Evolutionary conservation across 177 flowering plant species (phyloP).

Genomic region (Tripterygium wilfordii): DNA sequence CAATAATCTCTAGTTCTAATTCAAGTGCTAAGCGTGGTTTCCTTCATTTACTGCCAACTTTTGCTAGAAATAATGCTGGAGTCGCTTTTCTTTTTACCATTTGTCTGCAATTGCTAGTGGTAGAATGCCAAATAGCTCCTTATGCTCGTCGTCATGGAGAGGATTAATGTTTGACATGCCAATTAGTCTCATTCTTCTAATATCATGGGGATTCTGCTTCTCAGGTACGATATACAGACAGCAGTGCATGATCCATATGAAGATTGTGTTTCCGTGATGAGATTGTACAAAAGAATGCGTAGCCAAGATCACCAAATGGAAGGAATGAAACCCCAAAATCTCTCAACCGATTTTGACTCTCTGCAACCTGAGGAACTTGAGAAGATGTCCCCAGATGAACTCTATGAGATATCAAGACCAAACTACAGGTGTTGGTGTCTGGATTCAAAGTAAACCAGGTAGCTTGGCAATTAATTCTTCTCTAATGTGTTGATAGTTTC

Average conservation of each 20-base stretch:
- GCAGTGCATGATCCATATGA: slow-evolving; percentile 62
- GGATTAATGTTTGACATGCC: too few species aligned
- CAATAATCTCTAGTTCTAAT: too few species aligned
- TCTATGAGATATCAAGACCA: slow-evolving; percentile 47
- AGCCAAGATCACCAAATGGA: slow-evolving; percentile 32
- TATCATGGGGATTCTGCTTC: too few species aligned
- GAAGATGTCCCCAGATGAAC: slow-evolving; percentile 57
- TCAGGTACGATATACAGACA: slow-evolving; percentile 66
- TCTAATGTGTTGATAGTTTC: too few species aligned
- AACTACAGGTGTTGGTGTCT: slow-evolving; percentile 70
- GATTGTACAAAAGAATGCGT: slow-evolving; percentile 66
- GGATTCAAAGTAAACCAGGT: slow-evolving; percentile 25
- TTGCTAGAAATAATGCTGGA: not conserved
- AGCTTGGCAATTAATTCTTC: not conserved
- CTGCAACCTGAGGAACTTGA: slow-evolving; percentile 31
- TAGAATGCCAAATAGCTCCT: too few species aligned
- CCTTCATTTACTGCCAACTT: not conserved
- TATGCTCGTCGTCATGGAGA: too few species aligned
- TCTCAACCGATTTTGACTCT: slow-evolving; percentile 17
- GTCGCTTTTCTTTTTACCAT: not conserved
- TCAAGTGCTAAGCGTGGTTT: too few species aligned
- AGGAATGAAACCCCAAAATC: slow-evolving; percentile 8
- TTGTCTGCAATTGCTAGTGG: not conserved
- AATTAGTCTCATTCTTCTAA: too few species aligned
- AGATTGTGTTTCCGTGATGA: slow-evolving; percentile 64